Evolutionary conservation across 2,329 filamentous ascomycete species (phyloP).

Genomic region (Stemphylium vesicarium): DNA sequence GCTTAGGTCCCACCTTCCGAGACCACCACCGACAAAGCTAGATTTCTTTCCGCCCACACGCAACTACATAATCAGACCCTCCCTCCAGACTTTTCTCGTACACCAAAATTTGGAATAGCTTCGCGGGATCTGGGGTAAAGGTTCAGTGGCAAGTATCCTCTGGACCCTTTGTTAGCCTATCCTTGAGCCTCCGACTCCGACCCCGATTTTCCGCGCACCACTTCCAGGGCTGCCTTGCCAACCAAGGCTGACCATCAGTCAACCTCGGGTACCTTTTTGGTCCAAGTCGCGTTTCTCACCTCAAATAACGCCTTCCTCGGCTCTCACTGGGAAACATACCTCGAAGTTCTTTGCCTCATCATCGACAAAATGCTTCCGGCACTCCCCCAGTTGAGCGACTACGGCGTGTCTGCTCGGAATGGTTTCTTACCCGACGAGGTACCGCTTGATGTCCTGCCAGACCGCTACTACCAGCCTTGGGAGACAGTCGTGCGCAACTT

Average conservation of each 20-base stretch:
- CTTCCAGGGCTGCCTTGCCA: not conserved
- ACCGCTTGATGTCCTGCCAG: conserved; percentile 80
- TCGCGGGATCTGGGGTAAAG: not conserved
- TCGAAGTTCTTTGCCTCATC: not conserved
- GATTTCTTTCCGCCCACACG: conserved; percentile 23
- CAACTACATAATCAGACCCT: conserved; percentile 1
- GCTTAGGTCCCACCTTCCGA: conserved; percentile 14
- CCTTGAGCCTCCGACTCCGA: not conserved
- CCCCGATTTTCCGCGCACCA: conserved; percentile 13
- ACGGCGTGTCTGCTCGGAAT: conserved; percentile 77
- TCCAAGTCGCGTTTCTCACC: too few relatives aligned
- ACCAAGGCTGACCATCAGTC: not conserved
- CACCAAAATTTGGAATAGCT: not conserved
- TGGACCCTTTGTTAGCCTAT: not conserved
- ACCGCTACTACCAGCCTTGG: conserved; percentile 95
- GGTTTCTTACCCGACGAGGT: conserved; percentile 87
- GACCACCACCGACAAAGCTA: conserved; percentile 19
- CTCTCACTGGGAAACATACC: not conserved
- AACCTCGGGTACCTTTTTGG: not conserved
- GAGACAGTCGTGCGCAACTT: conserved; percentile 85
- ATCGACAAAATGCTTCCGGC: conserved; percentile 48
- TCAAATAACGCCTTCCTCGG: not conserved
- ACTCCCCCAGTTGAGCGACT: conserved; percentile 68
- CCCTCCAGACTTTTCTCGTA: not conserved
- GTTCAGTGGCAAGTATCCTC: conserved; percentile 10